These are phyloP conservation scores for Metschnikowia hibisci DNA, from an alignment of 805 yeast species.

Conservation along the genomic window DNA sequence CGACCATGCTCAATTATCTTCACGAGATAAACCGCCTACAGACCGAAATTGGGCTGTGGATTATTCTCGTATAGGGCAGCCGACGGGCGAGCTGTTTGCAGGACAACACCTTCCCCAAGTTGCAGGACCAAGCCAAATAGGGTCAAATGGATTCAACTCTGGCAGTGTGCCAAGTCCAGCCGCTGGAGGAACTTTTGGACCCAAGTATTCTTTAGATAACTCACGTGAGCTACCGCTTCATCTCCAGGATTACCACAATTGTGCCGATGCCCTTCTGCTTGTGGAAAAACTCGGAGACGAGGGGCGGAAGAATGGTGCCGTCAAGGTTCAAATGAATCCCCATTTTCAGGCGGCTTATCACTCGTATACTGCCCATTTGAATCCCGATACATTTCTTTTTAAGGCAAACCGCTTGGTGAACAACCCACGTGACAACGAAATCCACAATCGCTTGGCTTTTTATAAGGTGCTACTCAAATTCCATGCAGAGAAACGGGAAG, in stretches of 20 bases:
- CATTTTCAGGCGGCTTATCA: conserved; percentile 3
- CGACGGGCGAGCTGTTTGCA: too few species aligned
- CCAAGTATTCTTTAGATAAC: too few species aligned
- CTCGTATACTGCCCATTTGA: conserved; percentile 26
- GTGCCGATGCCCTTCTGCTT: conserved; percentile 59
- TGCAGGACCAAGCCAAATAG: too few species aligned
- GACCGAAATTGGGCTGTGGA: too few species aligned
- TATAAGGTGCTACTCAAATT: conserved; percentile 43
- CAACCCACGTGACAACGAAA: conserved; percentile 41
- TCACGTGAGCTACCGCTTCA: conserved; percentile 48
- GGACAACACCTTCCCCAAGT: too few species aligned
- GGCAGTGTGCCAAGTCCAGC: too few species aligned
- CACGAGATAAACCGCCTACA: too few species aligned
- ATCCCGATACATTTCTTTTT: conserved; percentile 50
- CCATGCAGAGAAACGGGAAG: conserved; percentile 22
- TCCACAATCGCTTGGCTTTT: conserved; percentile 44
- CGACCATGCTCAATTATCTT: too few species aligned
- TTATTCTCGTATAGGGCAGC: too few species aligned
- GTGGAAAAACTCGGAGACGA: conserved; percentile 48
- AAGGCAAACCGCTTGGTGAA: conserved; percentile 47
- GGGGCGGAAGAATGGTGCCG: conserved; percentile 66
- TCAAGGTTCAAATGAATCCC: conserved; percentile 66
- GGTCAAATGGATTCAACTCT: too few species aligned
- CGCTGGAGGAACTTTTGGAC: too few species aligned
- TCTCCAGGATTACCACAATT: conserved; percentile 46